phyloP scores from a whole-genome alignment of 169 alveolate species.

The Plasmodium knowlesi region DNA sequence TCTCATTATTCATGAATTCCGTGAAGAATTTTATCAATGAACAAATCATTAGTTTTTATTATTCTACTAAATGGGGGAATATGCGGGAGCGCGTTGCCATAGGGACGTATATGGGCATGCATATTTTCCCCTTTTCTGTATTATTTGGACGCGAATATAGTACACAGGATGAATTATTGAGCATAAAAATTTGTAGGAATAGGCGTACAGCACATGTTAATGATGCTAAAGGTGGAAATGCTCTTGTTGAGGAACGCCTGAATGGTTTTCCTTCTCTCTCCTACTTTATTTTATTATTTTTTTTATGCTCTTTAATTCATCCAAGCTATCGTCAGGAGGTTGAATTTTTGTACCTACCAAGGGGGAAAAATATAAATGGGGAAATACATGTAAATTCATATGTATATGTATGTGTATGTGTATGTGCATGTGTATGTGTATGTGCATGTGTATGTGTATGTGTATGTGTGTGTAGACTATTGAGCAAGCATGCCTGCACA shows the following conservation, averaged over 20 bases:
- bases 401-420: background rate
- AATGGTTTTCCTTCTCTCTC: background rate
- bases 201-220: background rate
- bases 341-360: conserved; percentile 34
- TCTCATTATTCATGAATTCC: conserved; percentile 66
- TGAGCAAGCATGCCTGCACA: background rate
- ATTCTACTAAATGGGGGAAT: conserved; percentile 29
- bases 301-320: conserved; percentile 66
- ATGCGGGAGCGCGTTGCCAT: background rate
- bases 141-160: background rate
- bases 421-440: background rate
- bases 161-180: conserved; percentile 52
- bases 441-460: background rate
- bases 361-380: background rate
- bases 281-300: background rate
- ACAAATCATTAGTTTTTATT: conserved; percentile 72
- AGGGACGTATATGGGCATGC: background rate
- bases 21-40: conserved; percentile 49
- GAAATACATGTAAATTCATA: background rate
- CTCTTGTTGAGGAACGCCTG: conserved; percentile 1
- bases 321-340: conserved; percentile 72
- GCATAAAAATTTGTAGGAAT: conserved; percentile 10
- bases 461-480: background rate
- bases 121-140: conserved; percentile 3
- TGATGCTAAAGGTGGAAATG: background rate